These are phyloP conservation scores for Hymenoscyphus repandus DNA, from an alignment of 2,329 filamentous ascomycete species.

Conservation along the genomic window DNA sequence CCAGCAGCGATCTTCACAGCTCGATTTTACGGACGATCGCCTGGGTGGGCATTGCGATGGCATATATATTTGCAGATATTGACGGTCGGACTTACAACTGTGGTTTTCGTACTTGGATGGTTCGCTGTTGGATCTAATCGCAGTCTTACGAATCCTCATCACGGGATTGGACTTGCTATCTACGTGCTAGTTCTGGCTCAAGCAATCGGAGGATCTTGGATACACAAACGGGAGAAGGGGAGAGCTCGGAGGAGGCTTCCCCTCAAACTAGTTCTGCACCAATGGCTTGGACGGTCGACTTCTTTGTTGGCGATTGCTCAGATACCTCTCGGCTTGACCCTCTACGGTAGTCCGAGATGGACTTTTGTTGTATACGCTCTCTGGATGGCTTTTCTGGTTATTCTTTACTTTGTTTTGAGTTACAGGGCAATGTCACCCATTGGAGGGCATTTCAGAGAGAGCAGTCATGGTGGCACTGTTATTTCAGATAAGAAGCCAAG, in stretches of 20 bases:
- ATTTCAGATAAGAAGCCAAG: slow-evolving; percentile 40
- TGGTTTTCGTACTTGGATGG: slow-evolving; percentile 69
- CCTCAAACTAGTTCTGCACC: slow-evolving; percentile 54
- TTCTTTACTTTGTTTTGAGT: slow-evolving; percentile 74
- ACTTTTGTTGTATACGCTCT: slow-evolving; percentile 83
- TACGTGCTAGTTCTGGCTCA: slow-evolving; percentile 70
- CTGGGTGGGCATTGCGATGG: slow-evolving; percentile 56
- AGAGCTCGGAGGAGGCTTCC: slow-evolving; percentile 40
- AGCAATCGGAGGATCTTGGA: slow-evolving; percentile 61
- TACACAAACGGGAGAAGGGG: slow-evolving; percentile 37
- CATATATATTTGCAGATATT: slow-evolving; percentile 73
- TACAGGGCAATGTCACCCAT: slow-evolving; percentile 57
- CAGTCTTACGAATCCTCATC: slow-evolving; percentile 74
- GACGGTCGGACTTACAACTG: slow-evolving; percentile 61
- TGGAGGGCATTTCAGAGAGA: slow-evolving; percentile 31
- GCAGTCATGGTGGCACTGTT: slow-evolving; percentile 40
- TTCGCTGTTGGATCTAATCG: slow-evolving; percentile 71
- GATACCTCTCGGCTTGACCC: slow-evolving; percentile 79
- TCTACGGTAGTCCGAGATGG: slow-evolving; percentile 84
- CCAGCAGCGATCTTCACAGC: slow-evolving; percentile 69
- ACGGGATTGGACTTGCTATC: slow-evolving; percentile 76
- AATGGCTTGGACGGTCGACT: slow-evolving; percentile 77
- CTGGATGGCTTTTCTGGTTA: slow-evolving; percentile 64
- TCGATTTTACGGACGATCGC: slow-evolving; percentile 62
- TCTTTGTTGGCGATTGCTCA: slow-evolving; percentile 81